Base-by-base conservation (phyloP, 129 eudicot species). In the Cynara cardunculus region DNA sequence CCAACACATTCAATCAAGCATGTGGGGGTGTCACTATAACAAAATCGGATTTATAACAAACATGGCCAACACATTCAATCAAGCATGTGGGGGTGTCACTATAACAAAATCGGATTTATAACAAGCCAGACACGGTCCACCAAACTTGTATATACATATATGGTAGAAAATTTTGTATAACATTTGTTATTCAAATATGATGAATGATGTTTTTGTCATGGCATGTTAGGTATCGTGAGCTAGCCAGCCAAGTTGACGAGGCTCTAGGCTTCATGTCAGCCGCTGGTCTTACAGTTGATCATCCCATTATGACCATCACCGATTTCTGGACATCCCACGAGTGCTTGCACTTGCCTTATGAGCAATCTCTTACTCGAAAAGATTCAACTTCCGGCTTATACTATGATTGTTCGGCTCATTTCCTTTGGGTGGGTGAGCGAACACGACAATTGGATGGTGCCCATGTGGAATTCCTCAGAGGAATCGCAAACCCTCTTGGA, bases 271-370 rank as follows among this genome's bases (percentile, higher is more conserved):
- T 91, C 81, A 91, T 91, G 97, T 81, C 90, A 39, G 97, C 97
- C 56, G 95, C 92, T 37, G 93, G 97, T 16, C 92, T 88, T n/a
- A 89, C 98, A 8, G 77, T 73, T 21, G 95, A 91, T 70, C 97
- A 94, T 77, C 95, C 95, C 11, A 81, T 88, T 22, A 89, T 91
- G 98, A 79, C 86, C n/a, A 84, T 95, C 11, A 94, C 98, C 7
- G 98, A 94, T 26, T 94, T 94, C 76, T 94, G 94, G 97, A 91
- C 97, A 27, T 91, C 98, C 9, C 98, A 89, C 11, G 98, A 94
- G 84, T 91, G 98, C 78, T 78, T 91, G 84, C 89, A 84, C 59
- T 83, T 91, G 91, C 94, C 98, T 44, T 94, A 91, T 76, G 97
- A 94, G 80, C 97, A 94, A 61, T 77, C 98, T 75, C 90, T 91